Evolutionary conservation across 257 asterid genomes (phyloP), one percentile per base, ranked within the genome.

Genomic region (Anisodus acutangulus): DNA sequence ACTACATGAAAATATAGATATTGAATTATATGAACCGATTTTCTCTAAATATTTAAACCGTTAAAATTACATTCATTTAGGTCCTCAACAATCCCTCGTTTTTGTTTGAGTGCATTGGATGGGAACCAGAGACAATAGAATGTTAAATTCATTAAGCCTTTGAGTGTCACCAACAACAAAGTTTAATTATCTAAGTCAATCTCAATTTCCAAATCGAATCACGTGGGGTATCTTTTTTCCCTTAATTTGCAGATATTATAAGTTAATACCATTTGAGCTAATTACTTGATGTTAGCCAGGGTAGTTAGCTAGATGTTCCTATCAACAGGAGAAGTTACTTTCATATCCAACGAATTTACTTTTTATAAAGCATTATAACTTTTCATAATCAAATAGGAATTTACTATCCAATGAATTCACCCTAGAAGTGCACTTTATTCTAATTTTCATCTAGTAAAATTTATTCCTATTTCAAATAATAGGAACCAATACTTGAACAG

Each of bases 221-320:
- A 58, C 17, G 22, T 16, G 64, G 10, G 8, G 6, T 15, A 4
- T 13, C 8, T 16, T 57, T 57, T 54, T 57, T 57, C 5, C 17
- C 7, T 62, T 62, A 31, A 26, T 64, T 22, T 31, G 71, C 8
- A 26, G 43, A 64, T 1, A 26, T 64, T 9, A 16, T 60, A 64
- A 26, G n/a, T 66, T 11, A 35, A 35, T 35, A 66, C 19, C n/a
- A 66, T 35, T 66, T 12, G 16, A 66, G 74, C 47, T 71, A 45
- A 45, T 71, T n/a, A 2, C 8, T 71, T 71, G 58, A n/a, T 71
- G 15, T 22, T 47, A 17, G 58, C 39, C 39, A 45, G 9, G 35
- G 35, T 71, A 37, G 79, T 45, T 71, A n/a, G 39, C 80, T 72
- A 72, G 41, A 45, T 45, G 10, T 72, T 45, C 80, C 58, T 72